These are phyloP conservation scores for Ganoderma leucocontextum DNA, from an alignment of 1,284 basidiomycete genomes.

Conservation along the genomic window DNA sequence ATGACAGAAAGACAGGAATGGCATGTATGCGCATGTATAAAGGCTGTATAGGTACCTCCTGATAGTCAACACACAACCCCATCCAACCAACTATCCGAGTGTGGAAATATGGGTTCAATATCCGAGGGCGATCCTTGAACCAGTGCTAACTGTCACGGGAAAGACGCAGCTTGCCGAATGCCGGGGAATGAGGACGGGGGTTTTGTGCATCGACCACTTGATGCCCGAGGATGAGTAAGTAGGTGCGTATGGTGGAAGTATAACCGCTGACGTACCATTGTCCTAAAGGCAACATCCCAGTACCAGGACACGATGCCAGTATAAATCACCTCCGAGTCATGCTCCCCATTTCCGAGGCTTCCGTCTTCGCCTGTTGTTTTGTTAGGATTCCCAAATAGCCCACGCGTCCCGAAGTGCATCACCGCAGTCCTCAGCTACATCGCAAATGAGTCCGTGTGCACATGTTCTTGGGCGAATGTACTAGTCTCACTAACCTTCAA, in stretches of 20 bases:
- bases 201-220: background rate
- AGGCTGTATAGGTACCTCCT: background rate
- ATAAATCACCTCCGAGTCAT: background rate
- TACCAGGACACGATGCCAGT: background rate
- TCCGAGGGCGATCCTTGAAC: background rate
- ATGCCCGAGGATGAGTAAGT: background rate
- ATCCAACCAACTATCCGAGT: background rate
- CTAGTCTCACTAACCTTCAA: too few relatives aligned
- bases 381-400: background rate
- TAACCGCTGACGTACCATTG: background rate
- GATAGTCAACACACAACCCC: background rate
- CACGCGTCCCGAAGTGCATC: too few relatives aligned
- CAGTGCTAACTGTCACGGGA: background rate
- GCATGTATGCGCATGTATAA: background rate
- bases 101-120: background rate
- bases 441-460: too few relatives aligned
- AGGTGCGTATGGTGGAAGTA: background rate
- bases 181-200: background rate
- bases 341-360: background rate
- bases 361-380: background rate
- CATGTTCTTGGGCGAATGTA: too few relatives aligned
- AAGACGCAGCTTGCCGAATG: background rate
- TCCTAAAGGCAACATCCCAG: background rate
- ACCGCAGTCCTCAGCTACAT: too few relatives aligned
- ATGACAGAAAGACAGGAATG: background rate